A percentile compares a stretch with the other conserved stretches of the same genome.
Evolutionary conservation across 331 rosid species (phyloP).

Genomic region (Telfairia occidentalis): DNA sequence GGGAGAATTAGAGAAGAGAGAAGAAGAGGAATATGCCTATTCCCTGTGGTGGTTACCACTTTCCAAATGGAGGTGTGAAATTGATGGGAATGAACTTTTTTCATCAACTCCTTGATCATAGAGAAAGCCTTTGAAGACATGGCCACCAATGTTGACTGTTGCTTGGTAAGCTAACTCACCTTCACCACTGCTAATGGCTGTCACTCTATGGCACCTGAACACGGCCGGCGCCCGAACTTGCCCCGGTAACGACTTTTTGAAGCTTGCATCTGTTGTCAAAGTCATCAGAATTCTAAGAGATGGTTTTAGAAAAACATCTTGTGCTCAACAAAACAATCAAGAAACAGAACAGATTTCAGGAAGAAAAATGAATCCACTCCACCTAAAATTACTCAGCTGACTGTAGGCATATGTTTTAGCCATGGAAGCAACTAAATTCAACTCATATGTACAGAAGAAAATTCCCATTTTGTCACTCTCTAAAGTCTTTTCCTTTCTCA

Average conservation of each 20-base stretch:
- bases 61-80: constrained; percentile 47
- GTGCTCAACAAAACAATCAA: background rate
- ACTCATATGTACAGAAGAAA: background rate
- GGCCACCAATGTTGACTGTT: constrained; percentile 70
- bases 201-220: constrained; percentile 62
- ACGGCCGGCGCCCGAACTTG: constrained; percentile 63
- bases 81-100: constrained; percentile 32
- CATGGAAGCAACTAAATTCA: background rate
- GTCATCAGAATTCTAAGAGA: background rate
- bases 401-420: background rate
- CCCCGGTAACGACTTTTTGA: constrained; percentile 46
- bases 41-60: constrained; percentile 34
- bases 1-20: constrained; percentile 30
- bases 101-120: constrained; percentile 66
- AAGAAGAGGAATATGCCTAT: constrained; percentile 36
- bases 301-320: background rate
- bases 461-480: background rate
- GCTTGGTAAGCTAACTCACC: constrained; percentile 60
- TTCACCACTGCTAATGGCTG: constrained; percentile 54
- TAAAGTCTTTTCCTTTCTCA: background rate
- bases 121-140: constrained; percentile 67
- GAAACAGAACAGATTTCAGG: background rate
- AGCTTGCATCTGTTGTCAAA: constrained; percentile 34
- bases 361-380: background rate
- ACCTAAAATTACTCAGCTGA: background rate